Conservation (phyloP, 2,329 filamentous ascomycete genomes). For the Fusarium pseudocircinatum region DNA sequence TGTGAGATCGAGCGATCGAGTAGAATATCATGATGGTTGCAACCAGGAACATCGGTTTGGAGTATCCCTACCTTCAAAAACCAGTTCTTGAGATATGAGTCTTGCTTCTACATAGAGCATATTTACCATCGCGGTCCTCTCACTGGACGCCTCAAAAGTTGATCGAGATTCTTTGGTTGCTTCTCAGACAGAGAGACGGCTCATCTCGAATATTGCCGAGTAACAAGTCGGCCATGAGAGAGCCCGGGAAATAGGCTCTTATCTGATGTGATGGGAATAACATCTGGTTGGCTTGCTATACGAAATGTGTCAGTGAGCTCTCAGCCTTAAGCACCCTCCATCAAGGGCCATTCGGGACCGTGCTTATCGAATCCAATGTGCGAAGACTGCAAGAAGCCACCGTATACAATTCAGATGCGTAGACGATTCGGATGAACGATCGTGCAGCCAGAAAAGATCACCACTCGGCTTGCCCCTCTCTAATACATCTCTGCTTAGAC, state of each 20-base stretch:
- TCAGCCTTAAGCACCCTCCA: neutral
- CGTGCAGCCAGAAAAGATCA: neutral
- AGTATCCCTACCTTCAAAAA: constrained; percentile 8
- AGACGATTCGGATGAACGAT: neutral
- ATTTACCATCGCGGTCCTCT: neutral
- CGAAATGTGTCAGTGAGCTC: neutral
- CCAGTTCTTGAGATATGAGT: neutral
- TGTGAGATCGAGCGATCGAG: constrained; percentile 21
- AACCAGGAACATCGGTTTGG: constrained; percentile 2
- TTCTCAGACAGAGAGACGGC: neutral
- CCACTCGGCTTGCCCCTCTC: neutral
- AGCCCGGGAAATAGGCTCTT: neutral
- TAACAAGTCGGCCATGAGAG: neutral
- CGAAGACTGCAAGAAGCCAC: neutral
- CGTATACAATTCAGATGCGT: neutral
- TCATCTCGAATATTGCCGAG: neutral
- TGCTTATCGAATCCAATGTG: neutral
- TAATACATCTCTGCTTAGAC: neutral
- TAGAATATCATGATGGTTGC: constrained; percentile 6
- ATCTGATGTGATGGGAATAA: neutral
- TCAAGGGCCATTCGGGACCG: neutral
- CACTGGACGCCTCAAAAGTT: neutral
- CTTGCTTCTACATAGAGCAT: neutral
- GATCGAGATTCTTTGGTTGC: constrained; percentile 1
- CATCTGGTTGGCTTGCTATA: neutral